phyloP scores from a whole-genome alignment of 75 land plant genomes.

The Azolla pinnata region DNA sequence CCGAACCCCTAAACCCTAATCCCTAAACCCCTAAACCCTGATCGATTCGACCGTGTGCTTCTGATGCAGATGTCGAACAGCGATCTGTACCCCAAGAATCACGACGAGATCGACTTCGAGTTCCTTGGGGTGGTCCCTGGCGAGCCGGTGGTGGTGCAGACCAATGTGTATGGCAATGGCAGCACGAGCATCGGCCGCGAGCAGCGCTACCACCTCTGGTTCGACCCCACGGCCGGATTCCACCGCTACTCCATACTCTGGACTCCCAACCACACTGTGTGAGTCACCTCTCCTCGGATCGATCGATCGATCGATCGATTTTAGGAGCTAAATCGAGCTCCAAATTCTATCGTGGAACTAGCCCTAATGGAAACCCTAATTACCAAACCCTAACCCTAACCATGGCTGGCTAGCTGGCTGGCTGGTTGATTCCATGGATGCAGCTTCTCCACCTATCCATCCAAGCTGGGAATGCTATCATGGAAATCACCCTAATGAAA shows the following conservation, averaged over 20 bases:
- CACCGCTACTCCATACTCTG: constrained; percentile 29
- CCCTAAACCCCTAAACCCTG: too few species aligned
- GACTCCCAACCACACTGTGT: constrained; percentile 35
- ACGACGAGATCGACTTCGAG: constrained; percentile 73
- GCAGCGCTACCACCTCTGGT: constrained; percentile 38
- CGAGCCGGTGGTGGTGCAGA: constrained; percentile 24
- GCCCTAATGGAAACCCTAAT: too few species aligned
- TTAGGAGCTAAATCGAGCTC: too few species aligned
- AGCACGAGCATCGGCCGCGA: constrained; percentile 25
- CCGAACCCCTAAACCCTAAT: too few species aligned
- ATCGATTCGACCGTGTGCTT: background rate
- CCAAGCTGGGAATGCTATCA: too few species aligned
- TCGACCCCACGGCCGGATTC: constrained; percentile 33
- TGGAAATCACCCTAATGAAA: too few species aligned
- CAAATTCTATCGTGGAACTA: too few species aligned
- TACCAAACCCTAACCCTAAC: too few species aligned
- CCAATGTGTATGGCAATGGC: constrained; percentile 30
- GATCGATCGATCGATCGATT: too few species aligned
- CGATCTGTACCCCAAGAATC: constrained; percentile 14
- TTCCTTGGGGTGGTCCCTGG: constrained; percentile 29
- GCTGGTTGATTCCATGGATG: too few species aligned
- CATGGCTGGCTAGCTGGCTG: too few species aligned
- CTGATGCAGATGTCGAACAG: constrained; percentile 20
- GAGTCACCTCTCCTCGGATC: background rate
- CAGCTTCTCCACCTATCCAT: too few species aligned